A percentile compares a stretch with the other conserved stretches of the same genome.
Conservation (phyloP, 2,329 filamentous ascomycete genomes). For the Curvularia eragrostidis region DNA sequence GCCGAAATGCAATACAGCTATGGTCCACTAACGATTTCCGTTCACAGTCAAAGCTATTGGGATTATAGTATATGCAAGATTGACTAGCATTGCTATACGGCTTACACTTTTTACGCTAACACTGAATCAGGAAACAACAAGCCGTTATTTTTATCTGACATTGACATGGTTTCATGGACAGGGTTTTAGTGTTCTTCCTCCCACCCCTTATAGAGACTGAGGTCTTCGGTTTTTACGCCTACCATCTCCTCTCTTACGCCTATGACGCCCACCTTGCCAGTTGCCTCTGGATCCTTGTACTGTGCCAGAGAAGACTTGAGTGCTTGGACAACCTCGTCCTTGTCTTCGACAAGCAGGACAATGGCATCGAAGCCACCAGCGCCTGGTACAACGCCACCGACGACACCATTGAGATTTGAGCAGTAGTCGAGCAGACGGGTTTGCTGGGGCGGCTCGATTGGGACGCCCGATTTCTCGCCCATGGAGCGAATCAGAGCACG, state of each 20-base stretch:
- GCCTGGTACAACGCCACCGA: constrained; percentile 90
- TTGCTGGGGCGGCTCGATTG: constrained; percentile 88
- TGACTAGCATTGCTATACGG: neutral
- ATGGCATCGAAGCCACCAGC: constrained; percentile 94
- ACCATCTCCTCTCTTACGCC: constrained; percentile 75
- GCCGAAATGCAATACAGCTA: neutral
- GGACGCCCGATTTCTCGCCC: constrained; percentile 75
- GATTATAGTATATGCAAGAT: neutral
- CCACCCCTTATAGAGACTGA: constrained; percentile 52
- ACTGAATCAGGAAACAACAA: neutral
- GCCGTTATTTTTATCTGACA: neutral
- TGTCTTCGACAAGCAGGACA: constrained; percentile 78
- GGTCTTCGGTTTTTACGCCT: constrained; percentile 59
- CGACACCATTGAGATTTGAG: constrained; percentile 74
- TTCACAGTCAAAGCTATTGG: neutral
- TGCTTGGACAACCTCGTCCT: constrained; percentile 65
- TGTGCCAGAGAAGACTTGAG: constrained; percentile 68
- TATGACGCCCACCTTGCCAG: constrained; percentile 69
- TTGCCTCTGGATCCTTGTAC: constrained; percentile 64
- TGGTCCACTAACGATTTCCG: too few relatives aligned
- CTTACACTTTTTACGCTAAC: constrained; percentile 10
- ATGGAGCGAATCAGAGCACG: constrained; percentile 74
- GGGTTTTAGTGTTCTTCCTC: constrained; percentile 17
- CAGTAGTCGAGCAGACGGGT: constrained; percentile 83
- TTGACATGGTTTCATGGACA: neutral